Evolutionary conservation across 2,329 filamentous ascomycete species (phyloP).

Genomic region (Nothopassalora personata): DNA sequence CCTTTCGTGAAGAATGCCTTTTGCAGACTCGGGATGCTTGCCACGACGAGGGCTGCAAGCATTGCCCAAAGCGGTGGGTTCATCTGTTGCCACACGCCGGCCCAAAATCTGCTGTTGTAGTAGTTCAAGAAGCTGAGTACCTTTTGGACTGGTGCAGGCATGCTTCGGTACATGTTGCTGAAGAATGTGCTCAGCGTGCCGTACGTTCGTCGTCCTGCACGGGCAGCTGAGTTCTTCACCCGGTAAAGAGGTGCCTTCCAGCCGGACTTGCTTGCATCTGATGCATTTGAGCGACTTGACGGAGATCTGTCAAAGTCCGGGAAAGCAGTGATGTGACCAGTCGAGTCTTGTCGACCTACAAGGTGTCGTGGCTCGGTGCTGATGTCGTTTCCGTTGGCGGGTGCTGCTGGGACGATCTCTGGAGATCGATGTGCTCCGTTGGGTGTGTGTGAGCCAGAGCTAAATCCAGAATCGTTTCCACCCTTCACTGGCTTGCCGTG

Average conservation of each 20-base stretch:
- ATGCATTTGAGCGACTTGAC: constrained; percentile 12
- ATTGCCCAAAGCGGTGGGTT: constrained; percentile 98
- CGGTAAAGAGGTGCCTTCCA: constrained; percentile 27
- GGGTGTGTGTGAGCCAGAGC: constrained; percentile 43
- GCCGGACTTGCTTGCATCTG: constrained; percentile 9
- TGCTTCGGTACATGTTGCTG: constrained; percentile 40
- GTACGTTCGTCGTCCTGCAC: constrained; percentile 24
- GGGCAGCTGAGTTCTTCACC: constrained; percentile 13
- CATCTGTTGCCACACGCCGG: constrained; percentile 87
- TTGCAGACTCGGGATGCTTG: constrained; percentile 78
- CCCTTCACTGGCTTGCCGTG: constrained; percentile 10
- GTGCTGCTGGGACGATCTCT: constrained; percentile 35
- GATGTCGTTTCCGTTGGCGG: constrained; percentile 46
- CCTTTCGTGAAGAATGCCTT: constrained; percentile 80
- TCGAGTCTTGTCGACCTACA: constrained; percentile 36
- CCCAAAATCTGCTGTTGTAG: constrained; percentile 49
- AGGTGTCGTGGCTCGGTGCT: constrained; percentile 36
- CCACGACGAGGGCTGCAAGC: constrained; percentile 83
- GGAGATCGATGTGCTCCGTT: constrained; percentile 22
- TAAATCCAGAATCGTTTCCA: constrained; percentile 40
- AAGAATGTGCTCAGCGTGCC: constrained; percentile 31
- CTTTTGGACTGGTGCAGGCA: constrained; percentile 52
- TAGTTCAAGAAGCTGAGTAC: constrained; percentile 40
- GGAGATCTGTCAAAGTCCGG: constrained; percentile 31
- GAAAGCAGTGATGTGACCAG: constrained; percentile 51